Evolutionary conservation across 163 green algal genomes (phyloP), one percentile per base, ranked within the genome.

Genomic region (Coccomyxa subellipsoidea): DNA sequence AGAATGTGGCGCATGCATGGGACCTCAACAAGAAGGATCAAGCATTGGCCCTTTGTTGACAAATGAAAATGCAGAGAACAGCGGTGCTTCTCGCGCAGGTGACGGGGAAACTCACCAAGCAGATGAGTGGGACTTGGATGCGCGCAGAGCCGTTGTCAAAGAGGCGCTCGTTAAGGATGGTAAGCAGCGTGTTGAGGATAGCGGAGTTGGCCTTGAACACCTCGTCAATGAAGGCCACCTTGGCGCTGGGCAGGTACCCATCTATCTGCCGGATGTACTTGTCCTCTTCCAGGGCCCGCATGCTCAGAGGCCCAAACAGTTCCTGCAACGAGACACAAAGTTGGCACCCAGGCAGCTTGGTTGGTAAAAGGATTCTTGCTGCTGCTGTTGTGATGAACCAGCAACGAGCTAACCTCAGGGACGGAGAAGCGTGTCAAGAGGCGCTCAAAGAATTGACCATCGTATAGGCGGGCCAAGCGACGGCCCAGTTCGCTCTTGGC

Each of bases 171-270:
- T 99, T 98, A 32, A 99, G 90, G 32, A 99, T 88, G 18, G 95
- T 98, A 34, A 99, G 92, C 83, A 99, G 88, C 7, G 96, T 94
- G 90, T 99, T 99, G n/a, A 98, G 88, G 86, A 99, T 99, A 76
- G 96, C 95, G 25, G 85, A 94, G 92, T 98, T 98, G 84, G 96
- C 95, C 87, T 96, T 96, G 84, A 95, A 95, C 38, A 98, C 96
- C 85, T 98, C 95, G 70, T 98, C 95, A 69, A 98, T 92, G 84
- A 98, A 98, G 4, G 95, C 95, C n/a, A 98, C 90, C 69, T 94
- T 84, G n/a, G 90, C 90, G 12, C 76, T 84, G 32, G 92, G 92
- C 75, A 96, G 86, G 85, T 95, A 95, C 39, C 91, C 91, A 15
- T 93, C 87, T 10, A 84, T 93, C 82, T 93, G 76, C 69, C 92